Conservation (phyloP, 2,329 filamentous ascomycete species). For the Apiospora sp. region DNA sequence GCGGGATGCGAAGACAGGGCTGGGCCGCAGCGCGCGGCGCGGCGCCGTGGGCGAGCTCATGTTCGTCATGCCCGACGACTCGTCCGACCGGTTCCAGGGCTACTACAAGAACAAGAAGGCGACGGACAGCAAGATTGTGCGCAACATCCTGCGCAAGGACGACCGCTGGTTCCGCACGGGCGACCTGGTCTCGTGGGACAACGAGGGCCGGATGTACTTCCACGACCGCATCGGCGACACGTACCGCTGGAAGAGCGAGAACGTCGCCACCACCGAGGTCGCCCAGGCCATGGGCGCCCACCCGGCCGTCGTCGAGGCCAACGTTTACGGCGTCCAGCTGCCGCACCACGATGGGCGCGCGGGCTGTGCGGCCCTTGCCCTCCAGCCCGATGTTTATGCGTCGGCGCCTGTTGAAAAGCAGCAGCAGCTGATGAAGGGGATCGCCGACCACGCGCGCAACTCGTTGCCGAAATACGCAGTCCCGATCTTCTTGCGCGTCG, state of each 20-base stretch:
- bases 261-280: constrained; percentile 84
- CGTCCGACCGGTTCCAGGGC: constrained; percentile 74
- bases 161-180: constrained; percentile 87
- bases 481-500: constrained; percentile 78
- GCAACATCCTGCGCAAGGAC: constrained; percentile 75
- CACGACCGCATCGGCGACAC: constrained; percentile 82
- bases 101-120: constrained; percentile 80
- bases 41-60: constrained; percentile 80
- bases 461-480: constrained; percentile 77
- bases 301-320: constrained; percentile 74
- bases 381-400: constrained; percentile 45
- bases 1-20: constrained; percentile 73
- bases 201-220: constrained; percentile 79
- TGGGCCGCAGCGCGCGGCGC: constrained; percentile 66
- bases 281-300: constrained; percentile 76
- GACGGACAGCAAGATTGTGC: constrained; percentile 76
- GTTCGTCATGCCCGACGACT: constrained; percentile 70
- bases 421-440: constrained; percentile 55
- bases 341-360: constrained; percentile 85
- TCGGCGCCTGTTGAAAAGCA: constrained; percentile 45
- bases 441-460: constrained; percentile 66
- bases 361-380: constrained; percentile 77
- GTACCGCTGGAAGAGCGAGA: constrained; percentile 84
- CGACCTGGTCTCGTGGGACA: constrained; percentile 78
- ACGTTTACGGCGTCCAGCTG: constrained; percentile 84